phyloP scores from a whole-genome alignment of 2,329 filamentous ascomycete genomes.

The Trichoderma sp. region DNA sequence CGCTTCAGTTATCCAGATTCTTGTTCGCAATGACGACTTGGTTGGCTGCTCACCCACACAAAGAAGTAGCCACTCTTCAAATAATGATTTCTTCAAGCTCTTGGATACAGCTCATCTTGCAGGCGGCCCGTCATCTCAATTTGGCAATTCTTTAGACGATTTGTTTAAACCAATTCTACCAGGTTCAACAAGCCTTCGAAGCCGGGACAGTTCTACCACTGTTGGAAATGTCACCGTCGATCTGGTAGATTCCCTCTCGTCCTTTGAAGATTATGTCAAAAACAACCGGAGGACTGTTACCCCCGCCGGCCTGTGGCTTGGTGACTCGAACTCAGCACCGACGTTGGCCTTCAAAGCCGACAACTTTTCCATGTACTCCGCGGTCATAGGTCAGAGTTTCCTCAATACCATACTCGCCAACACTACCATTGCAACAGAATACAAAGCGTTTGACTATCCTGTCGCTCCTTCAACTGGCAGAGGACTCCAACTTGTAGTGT shows the following conservation, averaged over 20 bases:
- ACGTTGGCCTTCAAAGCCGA: constrained; percentile 69
- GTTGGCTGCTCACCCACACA: constrained; percentile 43
- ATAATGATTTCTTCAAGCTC: constrained; percentile 24
- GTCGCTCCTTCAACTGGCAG: constrained; percentile 65
- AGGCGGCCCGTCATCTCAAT: constrained; percentile 27
- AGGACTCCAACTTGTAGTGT: constrained; percentile 71
- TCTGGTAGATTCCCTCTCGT: constrained; percentile 50
- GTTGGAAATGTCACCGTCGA: constrained; percentile 23
- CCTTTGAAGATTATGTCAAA: constrained; percentile 65
- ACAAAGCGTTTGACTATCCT: constrained; percentile 68
- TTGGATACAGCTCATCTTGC: constrained; percentile 25
- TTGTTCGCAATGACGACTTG: constrained; percentile 57
- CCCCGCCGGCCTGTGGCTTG: constrained; percentile 76
- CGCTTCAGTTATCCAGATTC: constrained; percentile 70
- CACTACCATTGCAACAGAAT: constrained; percentile 65
- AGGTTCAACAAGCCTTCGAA: constrained; percentile 15
- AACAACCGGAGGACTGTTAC: constrained; percentile 63
- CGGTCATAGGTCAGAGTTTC: constrained; percentile 60
- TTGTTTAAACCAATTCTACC: constrained; percentile 23
- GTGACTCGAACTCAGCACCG: constrained; percentile 53
- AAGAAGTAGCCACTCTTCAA: constrained; percentile 18
- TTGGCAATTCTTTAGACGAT: constrained; percentile 18
- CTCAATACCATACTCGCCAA: constrained; percentile 62
- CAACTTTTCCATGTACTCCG: constrained; percentile 45
- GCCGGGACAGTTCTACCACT: background rate